phyloP scores from a whole-genome alignment of 2,329 filamentous ascomycete species.

The Exophiala bonariae region DNA sequence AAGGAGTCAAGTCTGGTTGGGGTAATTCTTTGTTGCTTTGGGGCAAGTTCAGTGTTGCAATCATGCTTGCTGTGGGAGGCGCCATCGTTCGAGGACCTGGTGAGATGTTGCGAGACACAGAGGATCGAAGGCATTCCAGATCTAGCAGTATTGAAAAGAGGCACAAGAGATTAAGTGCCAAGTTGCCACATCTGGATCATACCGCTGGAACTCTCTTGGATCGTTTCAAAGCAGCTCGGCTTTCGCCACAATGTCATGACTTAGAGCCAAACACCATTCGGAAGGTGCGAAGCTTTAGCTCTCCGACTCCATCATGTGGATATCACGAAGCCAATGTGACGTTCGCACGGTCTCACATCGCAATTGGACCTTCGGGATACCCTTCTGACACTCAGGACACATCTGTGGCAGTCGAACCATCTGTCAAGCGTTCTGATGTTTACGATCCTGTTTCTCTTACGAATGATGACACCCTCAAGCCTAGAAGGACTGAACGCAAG shows the following conservation, averaged over 20 bases:
- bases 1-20: slow-evolving; percentile 17
- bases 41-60: slow-evolving; percentile 49
- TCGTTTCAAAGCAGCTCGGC: too few relatives aligned
- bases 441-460: not conserved
- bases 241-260: too few relatives aligned
- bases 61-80: slow-evolving; percentile 50
- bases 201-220: not conserved
- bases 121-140: slow-evolving; percentile 17
- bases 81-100: slow-evolving; percentile 49
- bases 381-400: too few relatives aligned
- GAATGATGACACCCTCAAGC: slow-evolving; percentile 16
- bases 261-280: slow-evolving; percentile 2
- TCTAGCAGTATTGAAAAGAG: slow-evolving; percentile 4
- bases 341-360: too few relatives aligned
- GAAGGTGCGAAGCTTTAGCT: slow-evolving; percentile 20
- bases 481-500: slow-evolving; percentile 13
- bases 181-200: not conserved
- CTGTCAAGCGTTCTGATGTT: too few relatives aligned
- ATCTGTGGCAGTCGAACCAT: too few relatives aligned
- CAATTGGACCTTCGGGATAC: too few relatives aligned
- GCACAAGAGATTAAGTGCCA: not conserved
- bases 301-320: slow-evolving; percentile 11
- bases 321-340: not conserved
- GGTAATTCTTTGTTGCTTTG: slow-evolving; percentile 40
- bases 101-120: slow-evolving; percentile 34